phyloP scores from a whole-genome alignment of 805 yeast species.

The Pichia scutulata region DNA sequence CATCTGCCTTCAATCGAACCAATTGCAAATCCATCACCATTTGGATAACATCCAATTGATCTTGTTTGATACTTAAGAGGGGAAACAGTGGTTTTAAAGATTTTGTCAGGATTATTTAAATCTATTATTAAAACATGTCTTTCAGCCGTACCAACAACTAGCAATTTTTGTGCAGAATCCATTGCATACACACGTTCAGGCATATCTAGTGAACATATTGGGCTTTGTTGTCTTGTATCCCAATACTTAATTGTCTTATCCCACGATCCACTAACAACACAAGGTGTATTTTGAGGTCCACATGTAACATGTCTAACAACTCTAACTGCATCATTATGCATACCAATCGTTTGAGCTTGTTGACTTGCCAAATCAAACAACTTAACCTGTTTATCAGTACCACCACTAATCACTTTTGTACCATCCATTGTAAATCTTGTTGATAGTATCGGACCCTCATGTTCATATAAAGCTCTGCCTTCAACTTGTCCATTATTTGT shows the following conservation, averaged over 20 bases:
- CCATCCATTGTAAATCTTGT: conserved; percentile 86
- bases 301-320: conserved; percentile 71
- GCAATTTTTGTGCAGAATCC: conserved; percentile 73
- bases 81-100: conserved; percentile 64
- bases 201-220: conserved; percentile 70
- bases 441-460: conserved; percentile 78
- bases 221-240: conserved; percentile 83
- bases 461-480: conserved; percentile 85
- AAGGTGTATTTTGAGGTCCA: conserved; percentile 76
- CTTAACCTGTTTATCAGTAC: conserved; percentile 83
- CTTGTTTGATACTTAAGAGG: conserved; percentile 90
- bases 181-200: conserved; percentile 89
- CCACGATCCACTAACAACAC: conserved; percentile 92
- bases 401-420: conserved; percentile 78
- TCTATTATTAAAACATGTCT: conserved; percentile 72
- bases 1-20: conserved; percentile 96
- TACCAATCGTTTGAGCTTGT: conserved; percentile 77
- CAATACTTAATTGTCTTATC: conserved; percentile 91
- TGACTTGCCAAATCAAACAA: conserved; percentile 76
- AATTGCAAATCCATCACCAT: conserved; percentile 85
- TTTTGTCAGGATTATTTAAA: conserved; percentile 72
- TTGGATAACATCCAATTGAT: conserved; percentile 74
- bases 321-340: conserved; percentile 75
- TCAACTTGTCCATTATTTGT: conserved; percentile 67
- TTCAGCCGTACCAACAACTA: conserved; percentile 94